Conservation (phyloP, 495 filamentous ascomycete species). For the Hyaloscypha variabilis region DNA sequence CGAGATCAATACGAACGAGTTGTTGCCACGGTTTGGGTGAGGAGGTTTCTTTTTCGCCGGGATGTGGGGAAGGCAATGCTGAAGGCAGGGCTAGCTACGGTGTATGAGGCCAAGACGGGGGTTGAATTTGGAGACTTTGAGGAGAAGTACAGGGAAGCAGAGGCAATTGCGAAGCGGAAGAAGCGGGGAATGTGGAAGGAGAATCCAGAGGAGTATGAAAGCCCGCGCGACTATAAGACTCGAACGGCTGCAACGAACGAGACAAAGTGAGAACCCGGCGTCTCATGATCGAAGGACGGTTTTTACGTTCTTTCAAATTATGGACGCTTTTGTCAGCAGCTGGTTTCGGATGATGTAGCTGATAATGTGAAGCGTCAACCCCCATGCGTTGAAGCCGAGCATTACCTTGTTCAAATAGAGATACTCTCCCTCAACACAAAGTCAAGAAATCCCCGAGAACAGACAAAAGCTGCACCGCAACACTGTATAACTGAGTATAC, state of each 20-base stretch:
- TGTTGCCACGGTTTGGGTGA: constrained; percentile 82
- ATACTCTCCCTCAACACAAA: no score
- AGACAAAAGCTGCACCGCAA: neutral
- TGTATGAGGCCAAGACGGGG: constrained; percentile 89
- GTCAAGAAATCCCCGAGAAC: neutral
- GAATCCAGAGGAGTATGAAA: constrained; percentile 64
- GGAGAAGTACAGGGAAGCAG: constrained; percentile 68
- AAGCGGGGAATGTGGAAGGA: constrained; percentile 77
- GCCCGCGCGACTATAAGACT: constrained; percentile 84
- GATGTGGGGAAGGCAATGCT: constrained; percentile 94
- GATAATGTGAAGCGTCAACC: no score
- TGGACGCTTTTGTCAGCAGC: neutral
- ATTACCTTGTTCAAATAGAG: no score
- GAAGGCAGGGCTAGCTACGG: constrained; percentile 76
- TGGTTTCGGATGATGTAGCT: no score
- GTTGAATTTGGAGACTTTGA: constrained; percentile 78
- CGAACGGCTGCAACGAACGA: constrained; percentile 50
- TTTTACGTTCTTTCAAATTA: neutral
- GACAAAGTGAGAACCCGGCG: constrained; percentile 32
- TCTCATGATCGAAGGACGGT: neutral
- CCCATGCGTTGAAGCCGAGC: no score
- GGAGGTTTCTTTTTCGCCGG: constrained; percentile 59
- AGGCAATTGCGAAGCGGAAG: constrained; percentile 68
- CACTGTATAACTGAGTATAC: neutral
- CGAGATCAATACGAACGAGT: constrained; percentile 92